Conservation (phyloP, 2,329 filamentous ascomycete genomes). For the Aureobasidium mangrovei region DNA sequence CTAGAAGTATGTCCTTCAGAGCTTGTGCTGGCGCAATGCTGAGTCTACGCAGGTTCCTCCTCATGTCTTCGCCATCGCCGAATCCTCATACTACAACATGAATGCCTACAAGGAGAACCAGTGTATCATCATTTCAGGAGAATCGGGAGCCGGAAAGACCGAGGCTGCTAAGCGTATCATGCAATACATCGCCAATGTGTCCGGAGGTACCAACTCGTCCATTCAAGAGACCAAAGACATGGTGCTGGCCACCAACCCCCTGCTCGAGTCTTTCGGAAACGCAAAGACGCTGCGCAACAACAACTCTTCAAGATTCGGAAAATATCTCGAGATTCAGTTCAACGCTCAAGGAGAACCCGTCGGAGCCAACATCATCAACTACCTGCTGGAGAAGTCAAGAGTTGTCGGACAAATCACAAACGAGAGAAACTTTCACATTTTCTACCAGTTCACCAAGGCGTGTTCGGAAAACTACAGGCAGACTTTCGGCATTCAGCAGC, state of each 20-base stretch:
- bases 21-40: neutral
- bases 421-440: slow-evolving; percentile 98
- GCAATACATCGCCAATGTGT: slow-evolving; percentile 98
- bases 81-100: slow-evolving; percentile 98
- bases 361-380: slow-evolving; percentile 96
- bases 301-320: slow-evolving; percentile 96
- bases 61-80: slow-evolving; percentile 95
- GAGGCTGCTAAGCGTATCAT: slow-evolving; percentile 98
- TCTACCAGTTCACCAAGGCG: slow-evolving; percentile 97
- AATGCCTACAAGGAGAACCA: slow-evolving; percentile 99
- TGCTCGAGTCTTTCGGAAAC: slow-evolving; percentile 96
- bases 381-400: slow-evolving; percentile 87
- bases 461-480: slow-evolving; percentile 81
- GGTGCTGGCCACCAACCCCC: slow-evolving; percentile 94
- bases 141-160: slow-evolving; percentile 96
- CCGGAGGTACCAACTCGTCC: slow-evolving; percentile 71
- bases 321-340: slow-evolving; percentile 96
- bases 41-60: slow-evolving; percentile 41
- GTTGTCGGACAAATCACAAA: slow-evolving; percentile 92
- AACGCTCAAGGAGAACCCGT: slow-evolving; percentile 85
- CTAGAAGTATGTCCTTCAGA: slow-evolving; percentile 51
- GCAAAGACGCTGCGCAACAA: slow-evolving; percentile 97
- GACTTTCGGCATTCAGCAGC: slow-evolving; percentile 82
- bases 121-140: slow-evolving; percentile 97
- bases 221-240: slow-evolving; percentile 98